Base-by-base conservation (phyloP, 2,329 filamentous ascomycete species). In the Arthrobotrys sinensis region DNA sequence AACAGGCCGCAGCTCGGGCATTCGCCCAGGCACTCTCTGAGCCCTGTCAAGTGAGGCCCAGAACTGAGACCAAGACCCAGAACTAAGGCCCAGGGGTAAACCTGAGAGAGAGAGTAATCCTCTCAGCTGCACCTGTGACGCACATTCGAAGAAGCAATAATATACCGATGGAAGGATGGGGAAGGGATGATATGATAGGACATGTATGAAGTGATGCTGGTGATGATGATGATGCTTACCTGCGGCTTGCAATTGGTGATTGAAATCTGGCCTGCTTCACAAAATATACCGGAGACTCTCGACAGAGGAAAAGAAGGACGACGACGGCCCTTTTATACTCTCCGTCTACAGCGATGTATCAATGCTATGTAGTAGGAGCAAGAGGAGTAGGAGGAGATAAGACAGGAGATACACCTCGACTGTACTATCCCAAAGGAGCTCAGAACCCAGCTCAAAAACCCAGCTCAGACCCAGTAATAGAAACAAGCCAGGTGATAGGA, bases 381-480 rank as follows among this genome's bases (percentile, higher is more conserved):
- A 2, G 24, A 28, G 24, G 24, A 38, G 40, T 1, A 12, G n/a
- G 28, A 4, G 14, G 16, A 40, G 53, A 60, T 60, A 57, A 57
- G 52, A 36, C 32, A 36, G 32, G 3, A 34, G 21, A 34, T 14
- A 36, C 12, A 55, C 45, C 55, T 77, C 72, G 72, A 77, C 45
- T 77, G 55, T 19, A 77, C 72, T 77, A 57, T 77, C 72, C 72
- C 32, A 70, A 77, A 77, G 48, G 65, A 70, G 72, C 48, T 67
- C 43, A 24, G 46, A 46, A 16, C 16, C 16, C 34, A 36, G 69
- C 28, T 43, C 24, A 48, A 34, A 21, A 46, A 16, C 16, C 16
- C 34, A 36, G 69, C 28, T 43, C 24, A 48, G 46, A 21, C 21
- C 10, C 14, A 14, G 28, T 34, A 19, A 28, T 28, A 40, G 21